Evolutionary conservation across 2,329 filamentous ascomycete genomes (phyloP), one percentile per base, ranked within the genome.

Genomic region (Diplodia sapinea): DNA sequence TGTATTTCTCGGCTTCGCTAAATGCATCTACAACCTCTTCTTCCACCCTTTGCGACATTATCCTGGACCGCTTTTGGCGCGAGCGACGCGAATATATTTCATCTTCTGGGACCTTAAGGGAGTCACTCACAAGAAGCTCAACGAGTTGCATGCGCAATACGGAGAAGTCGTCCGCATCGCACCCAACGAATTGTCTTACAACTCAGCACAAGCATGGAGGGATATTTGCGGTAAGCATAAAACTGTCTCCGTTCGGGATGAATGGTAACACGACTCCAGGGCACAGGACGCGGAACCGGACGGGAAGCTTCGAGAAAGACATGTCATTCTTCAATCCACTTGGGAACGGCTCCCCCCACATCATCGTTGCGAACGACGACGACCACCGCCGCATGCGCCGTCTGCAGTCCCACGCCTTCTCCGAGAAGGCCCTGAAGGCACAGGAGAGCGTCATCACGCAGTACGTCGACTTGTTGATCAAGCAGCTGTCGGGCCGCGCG

Each of bases 391-490:
- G 80, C 36, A 75, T 76, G 63, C 73, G 81, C 51, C 73, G 79
- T 40, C 72, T 79, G 5, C 73, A 81, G 1, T 75, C 79, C 2
- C 75, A 81, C 70, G 78, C 78, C 7, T 82, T 82, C 70, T 76
- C 73, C 4, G 76, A 79, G 50, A 76, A 77, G 65, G 79, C 79
- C 1, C 61, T 82, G 29, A 70, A 77, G 40, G 75, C 78, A 66
- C 79, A 82, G 64, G 76, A 80, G 68, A 73, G 75, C 0, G 75
- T 80, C 70, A 63, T 84, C 68, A 73, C 75, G 64, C 69, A 70
- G 0, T 81, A 83, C 69, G 77, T 81, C 20, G 73, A 79, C 55
- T 70, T 81, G 8, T 75, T 84, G 38, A 74, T 83, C 33, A 72
- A 5, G 75, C 75, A 43, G 70, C 15, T 79, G 73, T 74, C 75